Evolutionary conservation across 2,329 filamentous ascomycete genomes (phyloP).

Genomic region (Aspergillus hiratsukae): DNA sequence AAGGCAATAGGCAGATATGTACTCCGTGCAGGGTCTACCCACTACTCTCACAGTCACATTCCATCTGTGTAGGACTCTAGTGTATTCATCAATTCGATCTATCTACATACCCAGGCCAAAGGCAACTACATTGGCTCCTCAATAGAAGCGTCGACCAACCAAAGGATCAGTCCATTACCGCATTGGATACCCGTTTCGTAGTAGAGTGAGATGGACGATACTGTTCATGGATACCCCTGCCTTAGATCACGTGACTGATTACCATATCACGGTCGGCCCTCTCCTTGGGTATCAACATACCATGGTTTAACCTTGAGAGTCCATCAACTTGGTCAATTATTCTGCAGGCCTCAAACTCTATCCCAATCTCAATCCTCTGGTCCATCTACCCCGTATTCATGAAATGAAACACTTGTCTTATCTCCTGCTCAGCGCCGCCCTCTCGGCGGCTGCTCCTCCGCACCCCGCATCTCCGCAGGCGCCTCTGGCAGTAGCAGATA

Average conservation of each 20-base stretch:
- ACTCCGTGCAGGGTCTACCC: too few relatives aligned
- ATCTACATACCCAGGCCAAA: neutral
- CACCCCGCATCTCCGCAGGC: conserved; percentile 23
- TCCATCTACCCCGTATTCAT: neutral
- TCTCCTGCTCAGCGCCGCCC: conserved; percentile 15
- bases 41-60: too few relatives aligned
- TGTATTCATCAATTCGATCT: neutral
- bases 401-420: conserved; percentile 10
- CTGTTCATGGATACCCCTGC: too few relatives aligned
- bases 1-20: neutral
- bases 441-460: conserved; percentile 22
- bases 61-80: neutral
- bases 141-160: too few relatives aligned
- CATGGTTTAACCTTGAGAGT: neutral
- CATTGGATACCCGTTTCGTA: neutral
- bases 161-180: neutral
- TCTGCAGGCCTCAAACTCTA: neutral
- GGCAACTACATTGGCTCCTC: too few relatives aligned
- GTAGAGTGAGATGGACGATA: too few relatives aligned
- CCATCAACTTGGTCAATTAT: neutral
- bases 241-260: neutral
- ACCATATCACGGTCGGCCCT: too few relatives aligned
- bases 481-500: conserved; percentile 1
- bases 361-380: neutral
- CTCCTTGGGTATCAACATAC: neutral